Base-by-base conservation (phyloP, 2,329 filamentous ascomycete genomes). In the Botrytis paeoniae region DNA sequence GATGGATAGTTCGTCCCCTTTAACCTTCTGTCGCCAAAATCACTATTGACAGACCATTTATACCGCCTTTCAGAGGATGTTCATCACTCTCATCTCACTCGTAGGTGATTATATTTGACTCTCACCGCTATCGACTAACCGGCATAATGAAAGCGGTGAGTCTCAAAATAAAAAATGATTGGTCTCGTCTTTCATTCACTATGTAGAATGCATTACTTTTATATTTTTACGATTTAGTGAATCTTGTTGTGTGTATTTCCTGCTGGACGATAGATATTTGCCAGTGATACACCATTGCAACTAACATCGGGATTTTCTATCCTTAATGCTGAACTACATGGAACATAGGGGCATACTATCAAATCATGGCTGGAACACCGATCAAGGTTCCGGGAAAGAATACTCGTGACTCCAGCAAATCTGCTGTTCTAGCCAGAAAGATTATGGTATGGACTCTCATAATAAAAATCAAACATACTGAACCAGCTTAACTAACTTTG, bases 321-420 rank as follows among this genome's bases (percentile, higher is more conserved):
- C 57, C 32, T 37, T n/a, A 12, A 39, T 61, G 59, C 7, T 61
- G 22, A 12, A 61, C 35, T 61, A 61, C 16, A 61, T 39, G 35
- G 22, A 39, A 6, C n/a, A 61, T 25, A n/a, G 2, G 32, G n/a
- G 35, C 59, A 62, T 16, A 18, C 6, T n/a, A 10, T 29, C 37
- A 37, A 20, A 32, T 14, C 20, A 80, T 79, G 78, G 71, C 76
- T 37, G 75, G 76, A 41, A 81, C 80, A 41, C 77, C 79, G 9
- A 80, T 81, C 48, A 78, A 77, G 54, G 75, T 81, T 29, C 76
- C 77, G 1, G 80, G 80, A 12, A 81, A 81, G 70, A 75, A 74
- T 20, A 79, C 71, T 37, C 73, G 76, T 5, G 75, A 75, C 41
- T 74, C 74, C 20, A 74, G 70, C 14, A 80, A 79, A 71, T 37